A percentile compares a stretch with the other conserved stretches of the same genome.
phyloP scores from a whole-genome alignment of 352 stramenopile genomes.

The Thraustochytrium striatum region DNA sequence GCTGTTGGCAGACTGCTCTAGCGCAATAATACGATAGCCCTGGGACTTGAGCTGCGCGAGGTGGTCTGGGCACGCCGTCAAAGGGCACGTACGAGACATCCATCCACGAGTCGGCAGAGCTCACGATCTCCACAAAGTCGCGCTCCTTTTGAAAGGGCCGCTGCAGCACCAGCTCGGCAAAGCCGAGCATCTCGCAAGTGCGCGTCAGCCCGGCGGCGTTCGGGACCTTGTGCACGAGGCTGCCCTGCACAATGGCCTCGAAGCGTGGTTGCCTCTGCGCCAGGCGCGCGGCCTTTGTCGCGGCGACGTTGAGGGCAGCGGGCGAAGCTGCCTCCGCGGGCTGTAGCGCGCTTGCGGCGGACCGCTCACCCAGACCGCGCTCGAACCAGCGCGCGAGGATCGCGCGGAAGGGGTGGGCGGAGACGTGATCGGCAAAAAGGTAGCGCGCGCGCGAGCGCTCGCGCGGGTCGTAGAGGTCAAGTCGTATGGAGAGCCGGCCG shows the following conservation, averaged over 20 bases:
- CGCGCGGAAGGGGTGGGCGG: background rate
- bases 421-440: background rate
- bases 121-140: slow-evolving; percentile 82
- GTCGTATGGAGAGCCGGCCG: background rate
- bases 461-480: background rate
- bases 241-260: no score
- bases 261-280: no score
- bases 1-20: slow-evolving; percentile 89
- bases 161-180: slow-evolving; percentile 79
- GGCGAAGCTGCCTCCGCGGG: no score
- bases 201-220: slow-evolving; percentile 86
- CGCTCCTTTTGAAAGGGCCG: slow-evolving; percentile 73
- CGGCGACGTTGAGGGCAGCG: no score
- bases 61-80: slow-evolving; percentile 59
- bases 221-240: slow-evolving; percentile 86
- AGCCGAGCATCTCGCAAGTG: slow-evolving; percentile 91
- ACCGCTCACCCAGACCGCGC: no score
- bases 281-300: no score
- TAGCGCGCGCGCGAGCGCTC: background rate
- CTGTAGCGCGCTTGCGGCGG: no score
- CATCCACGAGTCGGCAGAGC: slow-evolving; percentile 89
- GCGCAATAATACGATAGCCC: slow-evolving; percentile 83
- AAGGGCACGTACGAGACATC: slow-evolving; percentile 70
- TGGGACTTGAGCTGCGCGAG: slow-evolving; percentile 69
- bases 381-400: background rate